These are phyloP conservation scores for Phytophthora litchii DNA, from an alignment of 352 stramenopile species.

Conservation along the genomic window DNA sequence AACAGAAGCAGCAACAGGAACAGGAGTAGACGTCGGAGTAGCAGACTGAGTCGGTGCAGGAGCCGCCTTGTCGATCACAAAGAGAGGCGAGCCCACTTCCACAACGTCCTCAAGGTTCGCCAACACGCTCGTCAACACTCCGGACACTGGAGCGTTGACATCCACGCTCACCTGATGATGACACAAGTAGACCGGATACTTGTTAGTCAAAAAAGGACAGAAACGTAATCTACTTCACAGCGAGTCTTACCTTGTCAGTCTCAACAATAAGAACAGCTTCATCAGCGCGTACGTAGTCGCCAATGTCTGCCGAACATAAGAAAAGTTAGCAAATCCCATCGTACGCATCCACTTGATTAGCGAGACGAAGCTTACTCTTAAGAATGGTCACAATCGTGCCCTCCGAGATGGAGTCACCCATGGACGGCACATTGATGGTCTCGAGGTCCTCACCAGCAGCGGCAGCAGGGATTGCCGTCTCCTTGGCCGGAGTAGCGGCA, in stretches of 20 bases:
- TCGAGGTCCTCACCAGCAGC: constrained; percentile 49
- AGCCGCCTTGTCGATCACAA: constrained; percentile 44
- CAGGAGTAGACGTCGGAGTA: constrained; percentile 21
- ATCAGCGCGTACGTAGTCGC: constrained; percentile 95
- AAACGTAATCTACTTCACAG: neutral
- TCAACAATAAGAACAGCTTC: constrained; percentile 97
- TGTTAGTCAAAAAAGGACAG: constrained; percentile 7
- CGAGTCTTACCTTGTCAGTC: constrained; percentile 95
- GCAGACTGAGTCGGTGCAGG: constrained; percentile 27
- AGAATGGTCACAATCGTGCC: constrained; percentile 95
- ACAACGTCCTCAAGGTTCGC: constrained; percentile 96
- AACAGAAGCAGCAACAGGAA: constrained; percentile 14
- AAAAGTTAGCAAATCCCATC: neutral
- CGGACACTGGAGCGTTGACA: constrained; percentile 90
- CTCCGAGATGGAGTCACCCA: constrained; percentile 98
- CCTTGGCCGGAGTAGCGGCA: constrained; percentile 21
- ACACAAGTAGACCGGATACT: neutral
- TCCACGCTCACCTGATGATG: constrained; percentile 82
- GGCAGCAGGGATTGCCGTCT: constrained; percentile 18
- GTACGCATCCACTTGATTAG: neutral
- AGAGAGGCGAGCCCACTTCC: constrained; percentile 86
- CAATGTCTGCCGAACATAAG: constrained; percentile 64
- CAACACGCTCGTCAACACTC: constrained; percentile 93
- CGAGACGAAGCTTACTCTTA: constrained; percentile 57
- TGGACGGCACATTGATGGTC: constrained; percentile 88